Percentiles rank a stretch among this genome's conserved stretches.
These are phyloP conservation scores for Wickerhamiella australiensis DNA, from an alignment of 805 yeast species.

Conservation along the genomic window DNA sequence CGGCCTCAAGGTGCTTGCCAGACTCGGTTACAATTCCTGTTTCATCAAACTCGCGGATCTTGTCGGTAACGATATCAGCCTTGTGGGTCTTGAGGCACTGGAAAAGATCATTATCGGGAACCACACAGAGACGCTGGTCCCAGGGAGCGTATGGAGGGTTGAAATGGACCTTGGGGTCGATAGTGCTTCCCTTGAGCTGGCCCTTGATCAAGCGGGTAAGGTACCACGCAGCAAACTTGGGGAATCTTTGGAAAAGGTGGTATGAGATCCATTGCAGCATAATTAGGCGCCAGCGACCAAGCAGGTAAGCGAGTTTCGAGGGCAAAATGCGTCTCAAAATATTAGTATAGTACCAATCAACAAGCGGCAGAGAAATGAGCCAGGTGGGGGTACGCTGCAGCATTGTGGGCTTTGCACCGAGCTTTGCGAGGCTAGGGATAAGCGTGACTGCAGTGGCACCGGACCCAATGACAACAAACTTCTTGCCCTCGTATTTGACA, in stretches of 20 bases:
- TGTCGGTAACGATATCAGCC: slow-evolving; percentile 10
- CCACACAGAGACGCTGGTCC: slow-evolving; percentile 13
- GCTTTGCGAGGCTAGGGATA: slow-evolving; percentile 9
- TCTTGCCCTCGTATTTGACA: slow-evolving; percentile 6
- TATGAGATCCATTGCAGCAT: slow-evolving; percentile 7
- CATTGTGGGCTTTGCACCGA: slow-evolving; percentile 10
- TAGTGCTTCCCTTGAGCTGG: slow-evolving; percentile 7
- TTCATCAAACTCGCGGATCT: slow-evolving; percentile 8
- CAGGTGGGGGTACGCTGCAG: slow-evolving; percentile 12
- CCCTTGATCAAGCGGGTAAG: not conserved
- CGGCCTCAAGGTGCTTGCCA: slow-evolving; percentile 11
- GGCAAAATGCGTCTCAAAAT: slow-evolving; percentile 1
- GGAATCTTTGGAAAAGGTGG: slow-evolving; percentile 5
- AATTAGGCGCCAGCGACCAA: slow-evolving; percentile 8
- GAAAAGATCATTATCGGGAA: slow-evolving; percentile 10
- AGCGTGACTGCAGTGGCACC: slow-evolving; percentile 11
- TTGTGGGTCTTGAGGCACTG: slow-evolving; percentile 1
- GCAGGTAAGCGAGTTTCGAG: slow-evolving; percentile 1
- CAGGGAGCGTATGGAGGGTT: slow-evolving; percentile 10
- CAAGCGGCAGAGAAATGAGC: slow-evolving; percentile 5
- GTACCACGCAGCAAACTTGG: slow-evolving; percentile 1
- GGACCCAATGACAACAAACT: slow-evolving; percentile 10
- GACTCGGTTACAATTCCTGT: slow-evolving; percentile 7
- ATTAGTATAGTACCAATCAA: slow-evolving; percentile 3
- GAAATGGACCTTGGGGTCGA: slow-evolving; percentile 9